phyloP scores from a whole-genome alignment of 2,329 filamentous ascomycete genomes.

The Diplodia intermedia region DNA sequence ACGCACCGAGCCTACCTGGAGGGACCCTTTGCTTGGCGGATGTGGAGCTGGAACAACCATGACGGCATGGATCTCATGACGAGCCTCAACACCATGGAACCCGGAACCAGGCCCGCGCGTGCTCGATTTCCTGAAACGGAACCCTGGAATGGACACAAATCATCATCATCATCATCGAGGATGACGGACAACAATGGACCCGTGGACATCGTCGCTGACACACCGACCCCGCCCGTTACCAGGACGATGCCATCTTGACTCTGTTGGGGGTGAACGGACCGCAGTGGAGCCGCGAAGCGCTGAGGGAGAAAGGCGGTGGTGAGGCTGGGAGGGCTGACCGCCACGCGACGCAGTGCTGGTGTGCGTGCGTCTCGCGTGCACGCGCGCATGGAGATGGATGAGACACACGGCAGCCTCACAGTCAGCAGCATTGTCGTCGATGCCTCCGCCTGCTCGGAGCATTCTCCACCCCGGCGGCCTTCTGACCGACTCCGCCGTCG shows the following conservation, averaged over 20 bases:
- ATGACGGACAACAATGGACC: neutral
- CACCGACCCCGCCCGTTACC: slow-evolving; percentile 5
- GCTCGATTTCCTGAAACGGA: slow-evolving; percentile 10
- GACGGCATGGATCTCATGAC: slow-evolving; percentile 6
- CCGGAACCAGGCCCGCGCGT: neutral
- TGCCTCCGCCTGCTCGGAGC: slow-evolving; percentile 14
- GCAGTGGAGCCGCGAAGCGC: slow-evolving; percentile 26
- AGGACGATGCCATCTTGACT: slow-evolving; percentile 6
- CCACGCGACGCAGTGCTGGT: slow-evolving; percentile 4
- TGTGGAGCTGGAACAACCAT: slow-evolving; percentile 8
- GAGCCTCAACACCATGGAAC: slow-evolving; percentile 1
- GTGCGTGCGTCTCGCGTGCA: slow-evolving; percentile 16
- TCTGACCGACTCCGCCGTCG: slow-evolving; percentile 9
- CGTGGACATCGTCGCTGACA: slow-evolving; percentile 13
- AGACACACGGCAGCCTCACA: slow-evolving; percentile 25
- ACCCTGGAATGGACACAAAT: neutral
- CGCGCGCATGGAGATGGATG: slow-evolving; percentile 20
- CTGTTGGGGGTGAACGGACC: slow-evolving; percentile 22
- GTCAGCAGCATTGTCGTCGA: slow-evolving; percentile 6
- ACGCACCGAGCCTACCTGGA: slow-evolving; percentile 17
- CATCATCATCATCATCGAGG: neutral
- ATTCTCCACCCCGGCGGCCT: slow-evolving; percentile 23
- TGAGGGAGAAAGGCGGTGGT: neutral
- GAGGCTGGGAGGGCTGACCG: slow-evolving; percentile 21
- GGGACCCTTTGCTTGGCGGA: neutral